phyloP scores from a whole-genome alignment of 495 filamentous ascomycete species.

The Penicillium nucicola region DNA sequence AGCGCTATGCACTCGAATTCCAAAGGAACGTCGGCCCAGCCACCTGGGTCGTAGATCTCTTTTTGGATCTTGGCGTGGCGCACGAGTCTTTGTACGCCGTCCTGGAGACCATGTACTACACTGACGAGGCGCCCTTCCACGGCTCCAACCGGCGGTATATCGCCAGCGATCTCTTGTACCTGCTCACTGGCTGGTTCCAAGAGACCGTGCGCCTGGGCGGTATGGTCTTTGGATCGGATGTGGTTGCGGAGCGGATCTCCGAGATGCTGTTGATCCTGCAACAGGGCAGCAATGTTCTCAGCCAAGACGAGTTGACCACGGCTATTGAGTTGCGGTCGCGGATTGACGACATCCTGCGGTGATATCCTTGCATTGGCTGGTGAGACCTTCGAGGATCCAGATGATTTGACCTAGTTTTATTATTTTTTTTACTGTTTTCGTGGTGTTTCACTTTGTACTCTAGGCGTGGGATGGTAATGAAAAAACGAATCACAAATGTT shows the following conservation, averaged over 20 bases:
- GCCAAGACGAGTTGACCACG: slow-evolving; percentile 27
- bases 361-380: slow-evolving; percentile 9
- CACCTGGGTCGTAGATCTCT: slow-evolving; percentile 79
- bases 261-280: slow-evolving; percentile 46
- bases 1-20: slow-evolving; percentile 70
- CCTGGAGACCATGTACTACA: slow-evolving; percentile 80
- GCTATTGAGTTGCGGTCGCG: slow-evolving; percentile 39
- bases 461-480: slow-evolving; percentile 12
- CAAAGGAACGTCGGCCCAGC: slow-evolving; percentile 63
- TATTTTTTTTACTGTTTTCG: neutral
- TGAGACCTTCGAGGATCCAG: neutral
- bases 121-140: slow-evolving; percentile 78
- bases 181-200: slow-evolving; percentile 60
- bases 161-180: slow-evolving; percentile 60
- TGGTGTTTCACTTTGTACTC: slow-evolving; percentile 9
- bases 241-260: slow-evolving; percentile 42
- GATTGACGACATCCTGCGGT: slow-evolving; percentile 45
- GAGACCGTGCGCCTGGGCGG: slow-evolving; percentile 54
- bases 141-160: slow-evolving; percentile 59
- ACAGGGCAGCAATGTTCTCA: slow-evolving; percentile 29
- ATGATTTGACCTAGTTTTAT: neutral
- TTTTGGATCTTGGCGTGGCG: slow-evolving; percentile 71
- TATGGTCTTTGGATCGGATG: slow-evolving; percentile 51
- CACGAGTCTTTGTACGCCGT: slow-evolving; percentile 71
- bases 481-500: slow-evolving; percentile 8